A percentile compares a stretch with the other conserved stretches of the same genome.
Conservation (phyloP, 768 basidiomycete genomes). For the Collybia sordida region DNA sequence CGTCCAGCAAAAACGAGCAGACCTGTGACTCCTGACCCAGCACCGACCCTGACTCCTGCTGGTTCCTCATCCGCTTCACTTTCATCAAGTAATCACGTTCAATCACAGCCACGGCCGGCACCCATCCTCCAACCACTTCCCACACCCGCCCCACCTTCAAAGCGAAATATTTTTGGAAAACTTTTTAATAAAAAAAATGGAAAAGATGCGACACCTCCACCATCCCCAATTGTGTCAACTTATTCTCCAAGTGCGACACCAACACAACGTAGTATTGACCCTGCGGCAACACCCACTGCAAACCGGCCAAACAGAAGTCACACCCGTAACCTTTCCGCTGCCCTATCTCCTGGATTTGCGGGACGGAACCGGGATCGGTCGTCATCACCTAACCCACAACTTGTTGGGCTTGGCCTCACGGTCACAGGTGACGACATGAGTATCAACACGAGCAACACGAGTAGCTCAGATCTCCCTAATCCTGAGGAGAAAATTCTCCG, state of each 20-base stretch:
- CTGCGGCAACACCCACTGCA: conserved; percentile 11
- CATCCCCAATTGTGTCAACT: conserved; percentile 27
- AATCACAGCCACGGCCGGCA: conserved; percentile 5
- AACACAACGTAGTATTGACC: conserved; percentile 9
- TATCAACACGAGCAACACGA: conserved; percentile 1
- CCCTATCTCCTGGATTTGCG: conserved; percentile 6
- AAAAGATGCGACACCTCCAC: conserved; percentile 23
- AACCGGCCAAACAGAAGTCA: conserved; percentile 8
- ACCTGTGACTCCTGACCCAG: conserved; percentile 18
- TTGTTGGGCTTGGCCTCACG: conserved; percentile 12
- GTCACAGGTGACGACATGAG: conserved; percentile 9
- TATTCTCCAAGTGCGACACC: conserved; percentile 9
- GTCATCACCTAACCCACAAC: conserved; percentile 15
- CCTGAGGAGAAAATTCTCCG: conserved; percentile 21
- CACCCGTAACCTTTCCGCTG: conserved; percentile 11
- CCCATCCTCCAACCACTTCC: conserved; percentile 6
- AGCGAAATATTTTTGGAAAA: conserved; percentile 67
- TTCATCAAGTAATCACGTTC: conserved; percentile 1
- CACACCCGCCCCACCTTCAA: conserved; percentile 17
- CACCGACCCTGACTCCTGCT: conserved; percentile 11
- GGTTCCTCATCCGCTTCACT: conserved; percentile 19
- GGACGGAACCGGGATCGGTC: conserved; percentile 14
- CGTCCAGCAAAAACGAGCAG: conserved; percentile 26
- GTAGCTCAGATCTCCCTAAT: neutral
- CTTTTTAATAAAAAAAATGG: conserved; percentile 66